These are phyloP conservation scores for Ophiostoma fasciatum DNA, from an alignment of 2,329 filamentous ascomycete genomes.

Conservation along the genomic window DNA sequence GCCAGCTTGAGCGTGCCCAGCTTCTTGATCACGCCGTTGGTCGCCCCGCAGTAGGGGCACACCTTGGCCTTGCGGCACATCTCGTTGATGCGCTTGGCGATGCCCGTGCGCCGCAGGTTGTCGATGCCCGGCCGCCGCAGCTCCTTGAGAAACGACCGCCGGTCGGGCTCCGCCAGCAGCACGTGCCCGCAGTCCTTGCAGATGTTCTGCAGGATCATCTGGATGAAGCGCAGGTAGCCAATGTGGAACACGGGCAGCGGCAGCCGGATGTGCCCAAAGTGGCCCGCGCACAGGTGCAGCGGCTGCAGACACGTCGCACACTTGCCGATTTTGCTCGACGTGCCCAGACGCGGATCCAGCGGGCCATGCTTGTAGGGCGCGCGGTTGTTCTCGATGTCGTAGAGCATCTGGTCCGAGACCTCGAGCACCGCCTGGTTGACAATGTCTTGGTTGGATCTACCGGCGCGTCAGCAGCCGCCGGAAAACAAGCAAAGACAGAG, in stretches of 20 bases:
- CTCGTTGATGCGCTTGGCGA: conserved; percentile 78
- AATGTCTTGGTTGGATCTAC: conserved; percentile 83
- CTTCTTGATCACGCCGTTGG: conserved; percentile 89
- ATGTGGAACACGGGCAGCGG: conserved; percentile 91
- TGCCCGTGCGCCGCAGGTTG: conserved; percentile 67
- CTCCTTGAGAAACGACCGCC: conserved; percentile 62
- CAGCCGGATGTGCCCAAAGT: conserved; percentile 87
- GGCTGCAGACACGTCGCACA: conserved; percentile 76
- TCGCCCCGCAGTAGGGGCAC: conserved; percentile 65
- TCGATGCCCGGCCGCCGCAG: conserved; percentile 72
- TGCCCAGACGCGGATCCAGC: conserved; percentile 76
- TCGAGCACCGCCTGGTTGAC: conserved; percentile 90
- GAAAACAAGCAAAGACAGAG: too few relatives aligned
- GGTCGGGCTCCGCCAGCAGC: conserved; percentile 66
- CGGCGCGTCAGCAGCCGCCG: background rate
- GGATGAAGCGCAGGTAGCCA: conserved; percentile 87
- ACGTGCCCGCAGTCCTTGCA: conserved; percentile 90
- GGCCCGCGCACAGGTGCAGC: conserved; percentile 76
- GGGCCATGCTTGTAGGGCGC: conserved; percentile 69
- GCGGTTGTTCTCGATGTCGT: conserved; percentile 72
- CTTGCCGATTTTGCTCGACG: conserved; percentile 64
- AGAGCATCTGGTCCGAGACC: conserved; percentile 85
- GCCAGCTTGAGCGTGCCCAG: conserved; percentile 82
- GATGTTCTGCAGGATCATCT: conserved; percentile 82
- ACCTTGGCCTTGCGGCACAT: conserved; percentile 76